These are phyloP conservation scores for Gypsophila paniculata DNA, from an alignment of 179 eudicot species.

Conservation along the genomic window DNA sequence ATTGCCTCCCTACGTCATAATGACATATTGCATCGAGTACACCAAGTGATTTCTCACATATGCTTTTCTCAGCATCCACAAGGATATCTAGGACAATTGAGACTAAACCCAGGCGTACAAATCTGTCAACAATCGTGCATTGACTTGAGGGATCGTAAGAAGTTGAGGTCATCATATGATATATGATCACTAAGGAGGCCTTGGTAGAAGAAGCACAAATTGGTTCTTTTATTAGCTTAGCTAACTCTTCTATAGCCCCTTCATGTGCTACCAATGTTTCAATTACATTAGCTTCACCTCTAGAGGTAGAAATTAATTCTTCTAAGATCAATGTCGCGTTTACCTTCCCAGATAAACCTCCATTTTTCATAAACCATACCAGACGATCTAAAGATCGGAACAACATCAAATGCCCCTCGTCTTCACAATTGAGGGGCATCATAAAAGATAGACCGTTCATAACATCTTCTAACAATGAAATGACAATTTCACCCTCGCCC, in stretches of 20 bases:
- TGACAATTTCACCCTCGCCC: constrained; percentile 28
- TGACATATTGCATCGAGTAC: constrained; percentile 53
- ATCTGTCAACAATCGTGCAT: constrained; percentile 6
- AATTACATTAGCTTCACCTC: constrained; percentile 18
- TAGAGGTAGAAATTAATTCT: constrained; percentile 30
- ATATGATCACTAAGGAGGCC: constrained; percentile 48
- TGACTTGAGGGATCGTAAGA: constrained; percentile 5
- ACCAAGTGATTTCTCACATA: constrained; percentile 56
- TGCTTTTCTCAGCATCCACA: constrained; percentile 49
- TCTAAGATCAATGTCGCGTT: constrained; percentile 46
- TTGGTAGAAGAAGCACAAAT: constrained; percentile 51
- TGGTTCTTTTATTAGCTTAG: constrained; percentile 57
- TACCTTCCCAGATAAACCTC: constrained; percentile 39
- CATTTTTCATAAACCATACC: constrained; percentile 41
- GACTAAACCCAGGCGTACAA: constrained; percentile 44
- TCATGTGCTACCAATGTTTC: constrained; percentile 28
- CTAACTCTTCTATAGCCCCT: constrained; percentile 47
- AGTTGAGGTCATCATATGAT: constrained; percentile 41
- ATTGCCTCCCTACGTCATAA: constrained; percentile 34
- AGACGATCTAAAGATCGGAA: constrained; percentile 33
- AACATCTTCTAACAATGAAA: constrained; percentile 38
- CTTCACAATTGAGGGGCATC: constrained; percentile 33
- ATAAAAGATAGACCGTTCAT: constrained; percentile 33
- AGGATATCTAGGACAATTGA: constrained; percentile 50
- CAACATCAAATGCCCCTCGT: constrained; percentile 32